Evolutionary conservation across 2,329 filamentous ascomycete species (phyloP).

Genomic region (Aspergillus tubingensis): DNA sequence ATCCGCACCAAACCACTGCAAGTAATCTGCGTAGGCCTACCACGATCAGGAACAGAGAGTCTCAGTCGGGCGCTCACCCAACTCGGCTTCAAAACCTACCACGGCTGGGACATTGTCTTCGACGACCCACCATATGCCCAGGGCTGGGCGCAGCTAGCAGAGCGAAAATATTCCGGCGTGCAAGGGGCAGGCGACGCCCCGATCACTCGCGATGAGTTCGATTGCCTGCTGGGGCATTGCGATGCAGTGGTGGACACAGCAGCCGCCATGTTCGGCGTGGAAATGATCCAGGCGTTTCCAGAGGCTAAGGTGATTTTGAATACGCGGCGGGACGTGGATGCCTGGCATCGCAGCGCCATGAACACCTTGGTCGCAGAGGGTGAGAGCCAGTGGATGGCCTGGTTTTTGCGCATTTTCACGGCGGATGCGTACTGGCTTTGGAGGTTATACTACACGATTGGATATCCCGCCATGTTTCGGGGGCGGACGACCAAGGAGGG

Average conservation of each 20-base stretch:
- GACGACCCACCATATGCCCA: constrained; percentile 3
- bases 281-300: constrained; percentile 40
- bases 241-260: constrained; percentile 37
- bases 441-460: constrained; percentile 19
- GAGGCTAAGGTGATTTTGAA: constrained; percentile 27
- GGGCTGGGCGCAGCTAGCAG: constrained; percentile 11
- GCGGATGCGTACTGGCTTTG: constrained; percentile 25
- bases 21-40: constrained; percentile 25
- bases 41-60: constrained; percentile 29
- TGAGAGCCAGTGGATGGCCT: constrained; percentile 15
- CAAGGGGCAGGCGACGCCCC: neutral
- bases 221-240: constrained; percentile 32
- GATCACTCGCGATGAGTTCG: constrained; percentile 28
- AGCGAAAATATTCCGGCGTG: constrained; percentile 18
- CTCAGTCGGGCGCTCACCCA: constrained; percentile 26
- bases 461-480: constrained; percentile 20
- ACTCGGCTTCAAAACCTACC: constrained; percentile 24
- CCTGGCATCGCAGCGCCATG: constrained; percentile 20
- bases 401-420: constrained; percentile 19
- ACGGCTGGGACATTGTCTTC: constrained; percentile 19
- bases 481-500: constrained; percentile 3
- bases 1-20: constrained; percentile 18
- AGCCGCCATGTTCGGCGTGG: constrained; percentile 34
- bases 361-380: constrained; percentile 20
- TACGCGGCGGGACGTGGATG: constrained; percentile 16